Base-by-base conservation (phyloP, 805 yeast genomes). In the Yamadazyma ubonensis region DNA sequence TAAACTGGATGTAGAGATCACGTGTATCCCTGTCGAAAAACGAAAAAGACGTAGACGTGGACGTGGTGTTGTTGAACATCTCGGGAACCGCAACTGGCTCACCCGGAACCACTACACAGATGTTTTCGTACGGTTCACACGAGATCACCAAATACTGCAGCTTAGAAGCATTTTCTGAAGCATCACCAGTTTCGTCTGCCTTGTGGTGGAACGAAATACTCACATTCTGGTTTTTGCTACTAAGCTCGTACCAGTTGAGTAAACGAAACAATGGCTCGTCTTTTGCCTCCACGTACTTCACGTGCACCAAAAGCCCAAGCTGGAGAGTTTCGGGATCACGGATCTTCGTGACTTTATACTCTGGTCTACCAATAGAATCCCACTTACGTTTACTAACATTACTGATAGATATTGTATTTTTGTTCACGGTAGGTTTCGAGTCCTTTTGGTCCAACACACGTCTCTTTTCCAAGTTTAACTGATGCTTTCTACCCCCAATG, bases 81-180 rank as follows among this genome's bases (percentile, higher is more conserved):
- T 20, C 27, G 15, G 35, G 35, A 2, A 27, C 14, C 6, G 26
- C 35, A 15, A 30, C 27, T 6, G 23, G 23, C 17, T 79, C 77
- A 11, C 78, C 70, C 1, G 95, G 95, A 9, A 93, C 70, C 43
- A 86, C 81, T 42, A 91, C 67, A 1, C 83, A 85, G 7, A 88
- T 69, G 43, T 82, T 87, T 45, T 88, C 91, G 58, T 87, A 93
- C 1, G 97, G 97, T 57, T 88, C 96, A 2, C 83, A 93, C n/a
- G 89, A 81, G 0, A 90, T 63, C 8, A 90, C 80, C 47, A 93
- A 52, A 56, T 81, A 90, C 60, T 85, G 95, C 59, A 57, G 79
- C 28, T 66, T 61, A n/a, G 53, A 57, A n/a, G 53, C 48, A 6
- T 48, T 29, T 12, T 22, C 7, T 6, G 27, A 20, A 12, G 19